Evolutionary conservation across 2,329 filamentous ascomycete genomes (phyloP).

Genomic region (Trichoderma breve): DNA sequence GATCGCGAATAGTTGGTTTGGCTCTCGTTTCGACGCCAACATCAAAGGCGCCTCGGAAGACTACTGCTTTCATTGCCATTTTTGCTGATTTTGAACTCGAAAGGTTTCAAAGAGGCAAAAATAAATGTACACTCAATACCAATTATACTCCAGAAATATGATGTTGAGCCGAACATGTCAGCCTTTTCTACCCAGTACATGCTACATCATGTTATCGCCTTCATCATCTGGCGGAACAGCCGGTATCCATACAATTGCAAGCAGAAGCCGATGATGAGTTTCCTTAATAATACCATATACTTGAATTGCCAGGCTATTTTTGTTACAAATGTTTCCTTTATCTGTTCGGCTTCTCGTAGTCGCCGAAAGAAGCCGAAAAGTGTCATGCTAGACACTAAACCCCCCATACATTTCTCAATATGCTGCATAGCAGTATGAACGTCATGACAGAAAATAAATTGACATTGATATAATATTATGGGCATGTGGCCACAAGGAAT

Average conservation of each 20-base stretch:
- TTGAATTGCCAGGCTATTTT: background rate
- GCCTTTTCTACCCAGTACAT: background rate
- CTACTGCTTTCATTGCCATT: constrained; percentile 9
- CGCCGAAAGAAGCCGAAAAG: background rate
- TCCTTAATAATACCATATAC: background rate
- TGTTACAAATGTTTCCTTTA: background rate
- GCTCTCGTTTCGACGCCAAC: background rate
- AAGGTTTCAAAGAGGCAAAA: background rate
- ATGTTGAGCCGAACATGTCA: background rate
- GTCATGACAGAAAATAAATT: background rate
- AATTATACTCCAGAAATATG: background rate
- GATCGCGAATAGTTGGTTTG: background rate
- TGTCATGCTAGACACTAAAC: background rate
- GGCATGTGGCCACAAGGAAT: background rate
- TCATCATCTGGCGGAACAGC: background rate
- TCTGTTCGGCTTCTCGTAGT: background rate
- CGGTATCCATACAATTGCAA: background rate
- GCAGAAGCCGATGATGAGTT: background rate
- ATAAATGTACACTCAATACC: background rate
- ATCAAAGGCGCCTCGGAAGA: background rate
- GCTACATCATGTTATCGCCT: background rate
- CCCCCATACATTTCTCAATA: background rate
- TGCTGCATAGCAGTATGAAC: background rate
- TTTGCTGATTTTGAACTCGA: background rate
- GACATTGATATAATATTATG: background rate